A percentile compares a stretch with the other conserved stretches of the same genome.
These are phyloP conservation scores for Salix brachista DNA, from an alignment of 345 rosid species.

Conservation along the genomic window DNA sequence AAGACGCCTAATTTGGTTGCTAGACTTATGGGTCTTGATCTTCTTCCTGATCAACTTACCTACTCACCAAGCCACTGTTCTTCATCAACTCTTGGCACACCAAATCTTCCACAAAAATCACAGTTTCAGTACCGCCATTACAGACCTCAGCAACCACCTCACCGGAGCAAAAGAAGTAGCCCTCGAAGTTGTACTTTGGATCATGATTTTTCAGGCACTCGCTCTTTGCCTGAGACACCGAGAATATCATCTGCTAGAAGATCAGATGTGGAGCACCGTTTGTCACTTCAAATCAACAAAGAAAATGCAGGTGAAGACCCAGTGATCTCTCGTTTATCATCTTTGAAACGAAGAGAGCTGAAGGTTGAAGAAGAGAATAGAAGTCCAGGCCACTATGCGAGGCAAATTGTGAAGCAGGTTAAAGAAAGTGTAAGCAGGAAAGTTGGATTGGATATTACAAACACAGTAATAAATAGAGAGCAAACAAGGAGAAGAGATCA, in stretches of 20 bases:
- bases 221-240: constrained; percentile 83
- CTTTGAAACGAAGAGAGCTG: constrained; percentile 40
- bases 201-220: constrained; percentile 39
- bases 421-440: constrained; percentile 60
- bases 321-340: constrained; percentile 39
- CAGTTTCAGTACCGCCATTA: constrained; percentile 7
- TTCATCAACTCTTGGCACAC: constrained; percentile 26
- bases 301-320: constrained; percentile 48
- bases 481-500: constrained; percentile 19
- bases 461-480: constrained; percentile 48
- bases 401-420: constrained; percentile 75
- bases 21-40: constrained; percentile 92
- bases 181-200: constrained; percentile 34
- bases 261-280: constrained; percentile 70
- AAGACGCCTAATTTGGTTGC: constrained; percentile 85
- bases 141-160: constrained; percentile 22
- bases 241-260: constrained; percentile 71
- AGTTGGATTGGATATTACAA: constrained; percentile 78
- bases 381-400: constrained; percentile 59
- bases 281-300: constrained; percentile 70
- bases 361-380: constrained; percentile 53
- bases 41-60: constrained; percentile 51
- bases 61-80: constrained; percentile 40
- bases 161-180: constrained; percentile 15
- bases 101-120: constrained; percentile 17